These are phyloP conservation scores for Penstemon barbatus DNA, from an alignment of 257 asterid genomes.

Conservation along the genomic window DNA sequence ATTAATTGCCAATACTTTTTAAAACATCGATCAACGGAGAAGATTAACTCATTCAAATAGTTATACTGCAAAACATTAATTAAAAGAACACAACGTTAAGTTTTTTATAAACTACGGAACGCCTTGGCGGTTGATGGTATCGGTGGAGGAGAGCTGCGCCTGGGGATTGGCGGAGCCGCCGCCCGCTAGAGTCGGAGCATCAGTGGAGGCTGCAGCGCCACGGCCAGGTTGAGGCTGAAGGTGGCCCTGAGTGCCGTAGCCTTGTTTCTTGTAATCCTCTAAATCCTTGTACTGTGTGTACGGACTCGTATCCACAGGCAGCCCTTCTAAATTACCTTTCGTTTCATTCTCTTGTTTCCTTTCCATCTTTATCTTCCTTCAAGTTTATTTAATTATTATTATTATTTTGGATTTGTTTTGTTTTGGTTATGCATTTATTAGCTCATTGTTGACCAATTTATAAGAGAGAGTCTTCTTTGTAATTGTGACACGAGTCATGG, in stretches of 20 bases:
- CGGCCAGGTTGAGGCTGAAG: slow-evolving; percentile 70
- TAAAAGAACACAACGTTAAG: background rate
- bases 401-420: background rate
- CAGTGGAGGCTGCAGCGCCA: slow-evolving; percentile 88
- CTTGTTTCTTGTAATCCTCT: slow-evolving; percentile 85
- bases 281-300: slow-evolving; percentile 79
- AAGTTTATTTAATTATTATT: background rate
- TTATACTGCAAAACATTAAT: no score
- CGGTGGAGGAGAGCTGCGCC: slow-evolving; percentile 40
- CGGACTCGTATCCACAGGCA: slow-evolving; percentile 75
- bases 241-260: slow-evolving; percentile 82
- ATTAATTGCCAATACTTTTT: no score
- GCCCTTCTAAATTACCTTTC: slow-evolving; percentile 44
- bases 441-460: background rate
- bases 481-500: background rate
- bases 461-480: background rate
- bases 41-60: no score
- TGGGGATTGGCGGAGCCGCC: slow-evolving; percentile 31
- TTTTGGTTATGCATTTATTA: no score
- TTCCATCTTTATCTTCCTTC: slow-evolving; percentile 32
- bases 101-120: slow-evolving; percentile 17
- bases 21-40: no score
- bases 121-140: slow-evolving; percentile 41
- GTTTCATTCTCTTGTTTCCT: slow-evolving; percentile 26
- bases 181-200: slow-evolving; percentile 65